Evolutionary conservation across 345 rosid species (phyloP), one percentile per base, ranked within the genome.

Genomic region (Pistacia vera): DNA sequence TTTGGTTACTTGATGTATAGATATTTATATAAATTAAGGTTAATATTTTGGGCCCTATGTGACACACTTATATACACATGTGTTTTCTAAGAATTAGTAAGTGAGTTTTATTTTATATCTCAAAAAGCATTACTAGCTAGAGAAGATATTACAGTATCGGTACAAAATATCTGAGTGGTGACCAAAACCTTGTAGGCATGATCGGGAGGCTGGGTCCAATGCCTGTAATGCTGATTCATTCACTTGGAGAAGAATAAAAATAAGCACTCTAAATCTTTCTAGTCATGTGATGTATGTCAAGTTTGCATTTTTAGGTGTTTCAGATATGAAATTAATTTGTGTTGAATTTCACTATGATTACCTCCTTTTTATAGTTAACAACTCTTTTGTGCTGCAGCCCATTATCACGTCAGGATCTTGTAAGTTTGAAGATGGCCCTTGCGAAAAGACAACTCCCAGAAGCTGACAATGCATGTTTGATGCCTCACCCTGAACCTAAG

Each of bases 381-480:
- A 68, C 52, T 28, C 9, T 70, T 77, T 76, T 79, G 63, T 61
- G 14, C 66, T 70, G 55, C 84, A 96, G 97, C 67, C 90, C 93
- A 80, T 85, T 93, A 60, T 90, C 98, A 28, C 97, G 98, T 48
- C 99, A 96, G 86, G 97, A 93, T 85, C 97, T 96, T 77, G 88
- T 96, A 22, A 88, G 92, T 82, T 96, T 98, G 99, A 96, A 93
- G 86, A 93, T 93, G 98, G 93, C 93, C 72, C 78, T 96, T 25
- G 99, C 92, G 84, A 89, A 80, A 66, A 82, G 87, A 78, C 91
- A 90, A 73, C 97, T 96, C 66, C 95, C 97, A 71, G 93, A 90
- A 88, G 95, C 94, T 72, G 85, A 96, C 76, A 81, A 22, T 22
- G 25, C 25, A 22, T 22, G 25, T 22, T 22, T 22, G 25, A 22